Base-by-base conservation (phyloP, 1,284 basidiomycete species). In the Mycosarcoma mackinlayi region DNA sequence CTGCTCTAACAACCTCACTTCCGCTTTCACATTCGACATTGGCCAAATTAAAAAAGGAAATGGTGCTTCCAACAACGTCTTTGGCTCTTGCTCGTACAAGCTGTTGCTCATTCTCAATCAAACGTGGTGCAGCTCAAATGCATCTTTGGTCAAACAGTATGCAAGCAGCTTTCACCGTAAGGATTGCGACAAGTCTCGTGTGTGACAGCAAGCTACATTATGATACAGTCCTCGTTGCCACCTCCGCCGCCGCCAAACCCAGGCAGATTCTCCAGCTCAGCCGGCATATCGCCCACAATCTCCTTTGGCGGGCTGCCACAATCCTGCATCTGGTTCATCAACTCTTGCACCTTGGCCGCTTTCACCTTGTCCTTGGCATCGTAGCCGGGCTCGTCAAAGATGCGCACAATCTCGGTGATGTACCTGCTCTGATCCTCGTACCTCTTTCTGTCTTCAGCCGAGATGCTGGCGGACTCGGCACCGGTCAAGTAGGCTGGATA, bases 271-370 rank as follows among this genome's bases (percentile, higher is more conserved):
- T 75, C 71, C 31, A 79, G 53, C 51, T 78, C 92, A 4, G 92
- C 88, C 0, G 94, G 94, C 72, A 97, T 86, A 5, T 92, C 89
- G 2, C 94, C 95, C 88, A 96, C 92, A 53, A 98, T 88, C 80
- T 94, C 92, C 47, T 89, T 84, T 0, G 94, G 94, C 0, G 94
- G 94, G 11, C 92, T 89, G 3, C 95, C 94, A 59, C 90, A 87
- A 28, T 87, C 86, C 86, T 94, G 92, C 87, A 95, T 89, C 90
- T 93, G 88, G 59, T 87, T 87, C 89, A 94, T 93, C 40, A 93
- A 85, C 34, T 87, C 86, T 6, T 89, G 85, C 18, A 94, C 84
- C 61, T 85, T 84, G 38, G 85, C 85, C 55, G 86, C 86, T 52
- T 86, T 85, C 71, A 86, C 86, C 11, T 85, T 77, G 69, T 91